A percentile compares a stretch with the other conserved stretches of the same genome.
phyloP scores from a whole-genome alignment of 2,329 filamentous ascomycete genomes.

The Cercospora zeae-maydis region DNA sequence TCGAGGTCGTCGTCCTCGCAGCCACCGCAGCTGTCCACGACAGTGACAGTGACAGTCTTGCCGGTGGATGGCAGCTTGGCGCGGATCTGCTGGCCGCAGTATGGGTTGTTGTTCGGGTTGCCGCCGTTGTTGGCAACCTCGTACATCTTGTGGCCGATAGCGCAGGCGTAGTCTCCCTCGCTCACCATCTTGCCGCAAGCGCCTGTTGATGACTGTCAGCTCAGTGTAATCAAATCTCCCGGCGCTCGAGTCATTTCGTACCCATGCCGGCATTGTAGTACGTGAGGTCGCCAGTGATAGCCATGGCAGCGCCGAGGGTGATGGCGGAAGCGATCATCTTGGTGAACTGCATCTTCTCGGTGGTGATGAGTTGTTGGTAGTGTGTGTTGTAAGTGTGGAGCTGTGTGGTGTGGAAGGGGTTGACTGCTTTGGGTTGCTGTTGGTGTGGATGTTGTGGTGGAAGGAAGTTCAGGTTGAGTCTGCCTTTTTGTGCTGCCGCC shows the following conservation, averaged over 20 bases:
- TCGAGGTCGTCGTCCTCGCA: constrained; percentile 47
- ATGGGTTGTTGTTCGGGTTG: constrained; percentile 60
- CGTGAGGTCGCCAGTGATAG: constrained; percentile 3
- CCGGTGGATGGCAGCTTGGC: constrained; percentile 45
- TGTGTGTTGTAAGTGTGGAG: too few species aligned
- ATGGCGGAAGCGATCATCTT: background rate
- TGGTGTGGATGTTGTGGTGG: background rate
- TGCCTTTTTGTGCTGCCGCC: background rate
- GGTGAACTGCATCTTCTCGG: constrained; percentile 6
- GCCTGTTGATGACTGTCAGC: constrained; percentile 36
- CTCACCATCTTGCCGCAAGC: constrained; percentile 8
- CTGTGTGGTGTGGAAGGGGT: background rate
- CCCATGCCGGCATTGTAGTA: constrained; percentile 5
- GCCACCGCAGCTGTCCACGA: constrained; percentile 64
- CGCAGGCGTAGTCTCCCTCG: constrained; percentile 12
- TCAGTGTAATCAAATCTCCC: background rate
- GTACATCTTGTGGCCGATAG: constrained; percentile 50
- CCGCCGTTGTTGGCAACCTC: constrained; percentile 49
- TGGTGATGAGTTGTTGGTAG: background rate
- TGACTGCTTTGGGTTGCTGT: background rate
- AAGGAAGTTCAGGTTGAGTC: background rate
- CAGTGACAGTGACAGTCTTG: constrained; percentile 57
- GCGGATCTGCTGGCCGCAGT: constrained; percentile 66
- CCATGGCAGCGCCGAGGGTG: background rate
- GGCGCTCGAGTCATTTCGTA: background rate